Evolutionary conservation across 2,329 filamentous ascomycete species (phyloP).

Genomic region (Aspergillus costaricaensis): DNA sequence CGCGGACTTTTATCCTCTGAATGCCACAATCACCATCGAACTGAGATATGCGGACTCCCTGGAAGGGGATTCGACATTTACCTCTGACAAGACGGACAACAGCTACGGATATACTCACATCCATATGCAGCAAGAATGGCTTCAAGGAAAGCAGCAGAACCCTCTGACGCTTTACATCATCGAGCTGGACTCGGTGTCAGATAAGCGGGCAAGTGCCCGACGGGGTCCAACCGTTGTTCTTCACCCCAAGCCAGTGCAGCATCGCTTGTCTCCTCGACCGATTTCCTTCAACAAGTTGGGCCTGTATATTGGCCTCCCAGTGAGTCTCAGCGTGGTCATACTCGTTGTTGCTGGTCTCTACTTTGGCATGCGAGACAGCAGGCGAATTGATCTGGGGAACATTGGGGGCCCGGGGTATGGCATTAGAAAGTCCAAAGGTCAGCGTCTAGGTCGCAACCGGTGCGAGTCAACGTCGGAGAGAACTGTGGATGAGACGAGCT

Average conservation of each 20-base stretch:
- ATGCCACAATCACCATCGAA: constrained; percentile 36
- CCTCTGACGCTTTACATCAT: constrained; percentile 43
- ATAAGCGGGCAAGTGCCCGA: constrained; percentile 28
- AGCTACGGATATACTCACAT: constrained; percentile 43
- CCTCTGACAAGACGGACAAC: constrained; percentile 39
- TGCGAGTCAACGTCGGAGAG: constrained; percentile 26
- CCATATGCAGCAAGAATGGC: constrained; percentile 43
- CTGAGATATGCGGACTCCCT: constrained; percentile 39
- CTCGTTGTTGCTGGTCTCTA: constrained; percentile 41
- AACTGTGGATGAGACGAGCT: constrained; percentile 27
- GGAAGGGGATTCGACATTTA: constrained; percentile 38
- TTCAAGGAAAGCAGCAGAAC: constrained; percentile 39
- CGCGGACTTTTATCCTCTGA: constrained; percentile 33
- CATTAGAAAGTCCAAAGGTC: constrained; percentile 35
- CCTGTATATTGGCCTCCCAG: constrained; percentile 46
- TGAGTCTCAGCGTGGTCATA: constrained; percentile 40
- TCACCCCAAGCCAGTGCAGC: constrained; percentile 34
- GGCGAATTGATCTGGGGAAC: constrained; percentile 39
- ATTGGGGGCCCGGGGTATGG: constrained; percentile 44
- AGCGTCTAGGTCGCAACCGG: constrained; percentile 36
- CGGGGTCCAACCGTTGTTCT: constrained; percentile 42
- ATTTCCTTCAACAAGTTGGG: constrained; percentile 35
- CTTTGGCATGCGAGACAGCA: constrained; percentile 45
- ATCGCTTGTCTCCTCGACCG: constrained; percentile 37
- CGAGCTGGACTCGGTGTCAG: constrained; percentile 30